Percentiles rank a stretch among this genome's conserved stretches.
phyloP scores from a whole-genome alignment of 164 flowering plant species.

The Umbellularia californica region DNA sequence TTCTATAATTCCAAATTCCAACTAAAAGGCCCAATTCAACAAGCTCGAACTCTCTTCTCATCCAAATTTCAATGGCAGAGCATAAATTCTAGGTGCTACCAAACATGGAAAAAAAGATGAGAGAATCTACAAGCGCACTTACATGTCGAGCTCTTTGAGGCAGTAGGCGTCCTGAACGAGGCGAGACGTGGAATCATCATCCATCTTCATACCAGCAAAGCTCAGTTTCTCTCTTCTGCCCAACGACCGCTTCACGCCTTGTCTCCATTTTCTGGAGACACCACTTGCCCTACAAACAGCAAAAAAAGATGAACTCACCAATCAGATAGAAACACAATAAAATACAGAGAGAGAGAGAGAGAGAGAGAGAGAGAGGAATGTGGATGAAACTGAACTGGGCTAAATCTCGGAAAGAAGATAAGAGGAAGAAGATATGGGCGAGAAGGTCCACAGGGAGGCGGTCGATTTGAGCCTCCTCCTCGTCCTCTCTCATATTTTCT shows the following conservation, averaged over 20 bases:
- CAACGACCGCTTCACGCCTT: slow-evolving; percentile 69
- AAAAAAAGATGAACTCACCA: background rate
- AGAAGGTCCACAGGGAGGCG: slow-evolving; percentile 62
- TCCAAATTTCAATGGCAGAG: background rate
- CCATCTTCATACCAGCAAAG: slow-evolving; percentile 88
- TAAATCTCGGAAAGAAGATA: slow-evolving; percentile 62
- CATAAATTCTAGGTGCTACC: background rate
- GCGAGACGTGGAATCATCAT: slow-evolving; percentile 77
- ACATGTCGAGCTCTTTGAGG: slow-evolving; percentile 96
- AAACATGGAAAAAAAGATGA: background rate
- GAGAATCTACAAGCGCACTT: background rate
- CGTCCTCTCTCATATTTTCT: slow-evolving; percentile 1
- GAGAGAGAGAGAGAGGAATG: background rate
- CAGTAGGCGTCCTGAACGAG: slow-evolving; percentile 55
- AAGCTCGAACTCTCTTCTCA: too few relatives aligned
- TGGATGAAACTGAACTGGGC: slow-evolving; percentile 42
- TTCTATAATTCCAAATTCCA: too few relatives aligned
- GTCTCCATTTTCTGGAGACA: slow-evolving; percentile 86
- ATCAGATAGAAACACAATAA: background rate
- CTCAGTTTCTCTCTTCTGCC: slow-evolving; percentile 62
- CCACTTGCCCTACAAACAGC: slow-evolving; percentile 19
- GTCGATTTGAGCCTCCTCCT: slow-evolving; percentile 49
- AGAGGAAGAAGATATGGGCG: slow-evolving; percentile 47
- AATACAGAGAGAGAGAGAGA: background rate
- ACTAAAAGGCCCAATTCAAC: too few relatives aligned